These are phyloP conservation scores for Withania somnifera DNA, from an alignment of 305 asterid genomes.

Conservation along the genomic window DNA sequence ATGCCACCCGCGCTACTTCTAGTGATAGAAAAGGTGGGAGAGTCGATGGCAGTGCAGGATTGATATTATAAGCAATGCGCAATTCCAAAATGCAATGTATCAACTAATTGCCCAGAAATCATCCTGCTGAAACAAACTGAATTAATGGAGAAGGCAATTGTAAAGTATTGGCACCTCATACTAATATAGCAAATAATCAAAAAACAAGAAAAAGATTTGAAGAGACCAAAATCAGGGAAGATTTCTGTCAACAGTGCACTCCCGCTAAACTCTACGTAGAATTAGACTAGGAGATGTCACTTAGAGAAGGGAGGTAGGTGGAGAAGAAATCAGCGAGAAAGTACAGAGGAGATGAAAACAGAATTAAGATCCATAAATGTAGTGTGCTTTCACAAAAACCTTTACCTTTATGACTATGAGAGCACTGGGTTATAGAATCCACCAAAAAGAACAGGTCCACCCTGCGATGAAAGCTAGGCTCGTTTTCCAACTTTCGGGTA, in stretches of 20 bases:
- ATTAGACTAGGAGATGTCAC: neutral
- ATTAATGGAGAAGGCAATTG: neutral
- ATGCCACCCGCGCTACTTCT: neutral
- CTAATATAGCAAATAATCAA: neutral
- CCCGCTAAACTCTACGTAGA: neutral
- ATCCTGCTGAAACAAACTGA: neutral
- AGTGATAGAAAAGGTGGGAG: neutral
- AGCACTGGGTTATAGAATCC: slow-evolving; percentile 93
- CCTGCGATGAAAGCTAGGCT: slow-evolving; percentile 63
- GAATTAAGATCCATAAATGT: neutral
- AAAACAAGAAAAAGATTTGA: neutral
- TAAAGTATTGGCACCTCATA: neutral
- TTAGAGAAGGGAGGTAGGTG: neutral
- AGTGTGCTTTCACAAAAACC: neutral
- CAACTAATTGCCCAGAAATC: neutral
- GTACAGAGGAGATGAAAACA: neutral
- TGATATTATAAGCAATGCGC: neutral
- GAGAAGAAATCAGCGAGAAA: neutral
- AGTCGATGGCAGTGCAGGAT: neutral
- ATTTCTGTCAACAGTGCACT: neutral
- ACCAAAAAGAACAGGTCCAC: slow-evolving; percentile 87
- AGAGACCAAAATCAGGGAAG: neutral
- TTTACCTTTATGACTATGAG: slow-evolving; percentile 89
- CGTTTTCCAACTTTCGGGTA: slow-evolving; percentile 64
- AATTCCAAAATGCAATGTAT: neutral